Evolutionary conservation across 768 basidiomycete species (phyloP).

Genomic region (Suillus americanus): DNA sequence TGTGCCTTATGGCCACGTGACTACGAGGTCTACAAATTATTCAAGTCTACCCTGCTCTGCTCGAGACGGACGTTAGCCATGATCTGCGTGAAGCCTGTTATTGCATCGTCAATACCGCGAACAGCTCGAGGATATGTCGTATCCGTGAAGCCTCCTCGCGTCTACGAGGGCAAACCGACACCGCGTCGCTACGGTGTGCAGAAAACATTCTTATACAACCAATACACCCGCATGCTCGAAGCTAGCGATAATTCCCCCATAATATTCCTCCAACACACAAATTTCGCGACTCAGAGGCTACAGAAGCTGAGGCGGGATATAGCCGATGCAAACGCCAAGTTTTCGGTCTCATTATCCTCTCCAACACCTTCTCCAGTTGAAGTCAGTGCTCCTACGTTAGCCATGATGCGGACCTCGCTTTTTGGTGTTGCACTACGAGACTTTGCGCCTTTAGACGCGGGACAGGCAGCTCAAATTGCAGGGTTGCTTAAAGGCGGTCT

Average conservation of each 20-base stretch:
- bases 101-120: constrained; percentile 14
- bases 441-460: constrained; percentile 48
- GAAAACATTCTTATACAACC: constrained; percentile 79
- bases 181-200: constrained; percentile 75
- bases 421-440: constrained; percentile 78
- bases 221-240: constrained; percentile 73
- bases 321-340: constrained; percentile 49
- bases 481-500: constrained; percentile 58
- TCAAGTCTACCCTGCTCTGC: neutral
- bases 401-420: constrained; percentile 73
- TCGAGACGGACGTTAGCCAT: constrained; percentile 7
- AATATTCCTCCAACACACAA: constrained; percentile 76
- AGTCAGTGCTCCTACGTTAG: constrained; percentile 50
- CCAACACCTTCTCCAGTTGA: constrained; percentile 34
- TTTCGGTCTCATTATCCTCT: constrained; percentile 27
- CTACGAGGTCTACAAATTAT: neutral
- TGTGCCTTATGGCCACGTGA: constrained; percentile 1
- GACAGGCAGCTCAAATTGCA: constrained; percentile 52
- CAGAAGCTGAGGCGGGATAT: constrained; percentile 71
- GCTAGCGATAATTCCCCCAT: constrained; percentile 57
- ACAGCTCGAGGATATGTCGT: constrained; percentile 52
- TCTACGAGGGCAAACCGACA: constrained; percentile 50
- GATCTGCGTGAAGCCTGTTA: constrained; percentile 9
- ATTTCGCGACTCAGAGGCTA: constrained; percentile 69
- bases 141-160: constrained; percentile 50